phyloP scores from a whole-genome alignment of 2,329 filamentous ascomycete genomes.

The Ceratocystis huliohia region DNA sequence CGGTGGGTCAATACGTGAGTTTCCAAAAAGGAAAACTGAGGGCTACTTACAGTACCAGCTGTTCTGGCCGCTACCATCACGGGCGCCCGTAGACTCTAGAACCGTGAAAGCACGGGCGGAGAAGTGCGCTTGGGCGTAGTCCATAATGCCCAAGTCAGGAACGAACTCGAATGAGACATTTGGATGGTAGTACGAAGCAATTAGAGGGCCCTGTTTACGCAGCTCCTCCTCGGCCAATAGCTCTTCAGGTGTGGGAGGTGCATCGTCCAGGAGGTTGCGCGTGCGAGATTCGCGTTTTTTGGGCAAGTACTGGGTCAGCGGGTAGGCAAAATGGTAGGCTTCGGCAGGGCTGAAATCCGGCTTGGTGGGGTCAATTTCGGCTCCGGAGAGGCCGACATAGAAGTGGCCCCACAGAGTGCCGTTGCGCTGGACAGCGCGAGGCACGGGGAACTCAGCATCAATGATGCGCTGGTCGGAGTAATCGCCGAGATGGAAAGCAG shows the following conservation, averaged over 20 bases:
- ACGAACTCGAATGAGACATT: conserved; percentile 86
- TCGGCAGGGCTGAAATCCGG: conserved; percentile 58
- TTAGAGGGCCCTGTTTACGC: conserved; percentile 46
- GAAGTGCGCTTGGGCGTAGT: conserved; percentile 54
- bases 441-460: conserved; percentile 65
- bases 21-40: neutral
- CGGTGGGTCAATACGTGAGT: too few relatives aligned
- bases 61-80: conserved; percentile 74
- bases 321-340: conserved; percentile 73
- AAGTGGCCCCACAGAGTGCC: conserved; percentile 93
- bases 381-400: conserved; percentile 67
- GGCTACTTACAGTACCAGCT: conserved; percentile 62
- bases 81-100: conserved; percentile 65
- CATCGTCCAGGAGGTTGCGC: conserved; percentile 64
- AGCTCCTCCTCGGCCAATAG: conserved; percentile 42
- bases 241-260: conserved; percentile 30
- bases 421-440: conserved; percentile 72
- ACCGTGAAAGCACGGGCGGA: conserved; percentile 65
- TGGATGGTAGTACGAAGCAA: conserved; percentile 84
- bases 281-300: conserved; percentile 87
- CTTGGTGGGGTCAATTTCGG: conserved; percentile 60
- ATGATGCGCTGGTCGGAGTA: conserved; percentile 65
- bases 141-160: conserved; percentile 60
- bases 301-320: conserved; percentile 76
- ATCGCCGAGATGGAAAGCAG: conserved; percentile 65